Evolutionary conservation across 2,329 filamentous ascomycete genomes (phyloP), one percentile per base, ranked within the genome.

Genomic region (Aspergillus sp.): DNA sequence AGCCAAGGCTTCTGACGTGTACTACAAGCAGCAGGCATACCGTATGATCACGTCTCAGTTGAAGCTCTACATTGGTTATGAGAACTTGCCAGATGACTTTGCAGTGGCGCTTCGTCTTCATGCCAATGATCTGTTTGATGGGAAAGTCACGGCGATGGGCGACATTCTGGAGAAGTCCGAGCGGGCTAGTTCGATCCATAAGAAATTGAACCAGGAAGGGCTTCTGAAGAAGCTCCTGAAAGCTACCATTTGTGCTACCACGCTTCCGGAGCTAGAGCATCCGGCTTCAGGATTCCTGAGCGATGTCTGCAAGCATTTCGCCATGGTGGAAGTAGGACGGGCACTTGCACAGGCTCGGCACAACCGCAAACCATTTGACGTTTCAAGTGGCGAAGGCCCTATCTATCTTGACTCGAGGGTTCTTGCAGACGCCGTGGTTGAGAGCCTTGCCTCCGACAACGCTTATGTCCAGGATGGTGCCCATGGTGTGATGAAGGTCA

Each of bases 11-110:
- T 66, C 86, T 33, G 91, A 97, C 59, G 73, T 74, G 0, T 93
- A 87, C 64, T 95, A 98, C 73, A 97, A 97, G 71, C 86, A 86
- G 61, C 89, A 98, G 67, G 88, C 94, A 0, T 82, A 96, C 55
- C 83, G 89, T 50, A 77, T 97, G 58, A 82, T 98, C 59, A 88
- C 85, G 55, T 80, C 89, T 0, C 90, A 97, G 58, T 74, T 95
- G 44, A 98, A 97, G 71, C 74, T 98, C 30, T 81, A 91, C 46
- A 85, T 98, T 48, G 93, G 93, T 3, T 81, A 82, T 50, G 93
- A 98, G 60, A 85, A 79, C 57, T 73, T 97, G 8, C 91, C 91
- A 0, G 93, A 98, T 5, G 91, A 98, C 53, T 80, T 97, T 52
- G 82, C 88, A 3, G 80, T 87, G 40, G 75, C 94, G 6, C 79